Percentiles rank a stretch among this genome's conserved stretches.
phyloP scores from a whole-genome alignment of 306 rosid genomes.

The Ceratonia siliqua region DNA sequence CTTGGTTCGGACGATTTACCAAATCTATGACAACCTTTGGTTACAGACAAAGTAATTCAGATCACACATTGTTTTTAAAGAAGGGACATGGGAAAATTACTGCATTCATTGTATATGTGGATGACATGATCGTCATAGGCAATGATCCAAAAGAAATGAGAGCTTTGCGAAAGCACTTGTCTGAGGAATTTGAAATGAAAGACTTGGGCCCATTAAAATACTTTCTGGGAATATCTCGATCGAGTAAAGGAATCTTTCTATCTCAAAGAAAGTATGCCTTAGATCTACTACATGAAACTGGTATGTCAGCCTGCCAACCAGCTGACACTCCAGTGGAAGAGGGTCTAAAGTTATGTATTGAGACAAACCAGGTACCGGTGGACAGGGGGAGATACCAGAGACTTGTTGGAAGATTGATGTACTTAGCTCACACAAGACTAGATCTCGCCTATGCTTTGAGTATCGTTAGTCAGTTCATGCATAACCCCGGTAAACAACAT shows the following conservation, averaged over 20 bases:
- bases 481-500: neutral
- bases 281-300: neutral
- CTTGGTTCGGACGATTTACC: too few relatives aligned
- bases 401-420: neutral
- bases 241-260: neutral
- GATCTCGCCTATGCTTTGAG: neutral
- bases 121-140: too few relatives aligned
- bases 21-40: too few relatives aligned
- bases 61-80: too few relatives aligned
- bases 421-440: neutral
- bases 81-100: too few relatives aligned
- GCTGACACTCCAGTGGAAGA: neutral
- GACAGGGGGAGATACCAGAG: neutral
- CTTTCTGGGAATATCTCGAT: neutral
- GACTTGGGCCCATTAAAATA: neutral
- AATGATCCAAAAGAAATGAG: too few relatives aligned
- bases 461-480: neutral
- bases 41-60: too few relatives aligned
- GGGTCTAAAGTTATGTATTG: too few relatives aligned
- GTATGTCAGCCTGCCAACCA: neutral
- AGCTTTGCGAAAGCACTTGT: too few relatives aligned
- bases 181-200: too few relatives aligned
- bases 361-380: too few relatives aligned
- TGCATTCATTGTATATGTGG: too few relatives aligned
- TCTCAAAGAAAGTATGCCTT: neutral